Conservation (phyloP, 2,329 filamentous ascomycete species). For the Cladorrhinum sp. region DNA sequence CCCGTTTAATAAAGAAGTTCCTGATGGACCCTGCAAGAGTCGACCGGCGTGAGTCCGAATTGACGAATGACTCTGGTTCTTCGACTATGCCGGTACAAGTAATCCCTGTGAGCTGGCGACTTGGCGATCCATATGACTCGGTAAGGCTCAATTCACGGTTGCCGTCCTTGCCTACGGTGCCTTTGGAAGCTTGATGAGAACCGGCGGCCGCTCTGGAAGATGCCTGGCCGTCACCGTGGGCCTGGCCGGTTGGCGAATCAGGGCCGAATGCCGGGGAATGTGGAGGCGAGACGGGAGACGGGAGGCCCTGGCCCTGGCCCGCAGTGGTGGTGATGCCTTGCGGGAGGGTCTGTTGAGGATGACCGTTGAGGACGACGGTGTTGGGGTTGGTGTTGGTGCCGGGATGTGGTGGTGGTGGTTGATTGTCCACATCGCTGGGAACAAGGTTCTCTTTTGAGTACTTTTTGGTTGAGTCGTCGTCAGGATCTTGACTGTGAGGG, state of each 20-base stretch:
- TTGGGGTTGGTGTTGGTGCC: neutral
- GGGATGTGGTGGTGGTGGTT: conserved; percentile 4
- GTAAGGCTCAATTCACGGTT: conserved; percentile 24
- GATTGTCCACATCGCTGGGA: conserved; percentile 12
- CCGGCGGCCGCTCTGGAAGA: conserved; percentile 14
- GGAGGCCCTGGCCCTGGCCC: conserved; percentile 25
- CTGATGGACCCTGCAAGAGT: conserved; percentile 23
- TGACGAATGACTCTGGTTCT: conserved; percentile 28
- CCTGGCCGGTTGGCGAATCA: conserved; percentile 11
- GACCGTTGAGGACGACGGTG: neutral
- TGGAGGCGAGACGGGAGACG: conserved; percentile 26
- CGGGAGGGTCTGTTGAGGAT: conserved; percentile 10
- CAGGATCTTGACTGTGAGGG: conserved; percentile 13
- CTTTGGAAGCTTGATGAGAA: conserved; percentile 14
- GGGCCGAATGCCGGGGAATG: conserved; percentile 18
- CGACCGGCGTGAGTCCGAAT: conserved; percentile 18
- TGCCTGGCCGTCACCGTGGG: conserved; percentile 15
- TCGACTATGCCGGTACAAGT: conserved; percentile 25
- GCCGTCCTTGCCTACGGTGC: conserved; percentile 22
- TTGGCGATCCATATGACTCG: conserved; percentile 26
- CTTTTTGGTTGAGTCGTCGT: conserved; percentile 24
- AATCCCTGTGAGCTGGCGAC: conserved; percentile 23
- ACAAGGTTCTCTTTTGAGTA: conserved; percentile 19
- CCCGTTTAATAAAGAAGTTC: conserved; percentile 21
- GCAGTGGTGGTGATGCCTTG: conserved; percentile 16